phyloP scores from a whole-genome alignment of 495 filamentous ascomycete species.

The Stereocaulon alpinum region DNA sequence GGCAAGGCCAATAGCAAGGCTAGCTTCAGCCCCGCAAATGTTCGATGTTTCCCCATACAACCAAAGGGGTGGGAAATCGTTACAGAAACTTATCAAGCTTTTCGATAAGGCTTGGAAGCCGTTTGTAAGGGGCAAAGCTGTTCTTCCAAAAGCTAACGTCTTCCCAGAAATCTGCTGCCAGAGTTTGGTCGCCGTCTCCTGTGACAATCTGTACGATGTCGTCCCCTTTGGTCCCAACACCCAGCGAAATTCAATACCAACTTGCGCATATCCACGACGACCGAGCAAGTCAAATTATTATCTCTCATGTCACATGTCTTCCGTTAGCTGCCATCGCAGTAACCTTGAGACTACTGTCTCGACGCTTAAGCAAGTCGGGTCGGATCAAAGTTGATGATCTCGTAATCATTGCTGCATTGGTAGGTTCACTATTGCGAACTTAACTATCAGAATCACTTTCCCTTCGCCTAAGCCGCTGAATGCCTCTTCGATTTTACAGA shows the following conservation, averaged over 20 bases:
- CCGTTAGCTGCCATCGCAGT: not conserved
- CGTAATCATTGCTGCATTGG: slow-evolving; percentile 1
- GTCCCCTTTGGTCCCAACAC: not conserved
- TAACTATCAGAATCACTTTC: not conserved
- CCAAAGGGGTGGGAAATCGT: too few species aligned
- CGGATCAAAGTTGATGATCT: not conserved
- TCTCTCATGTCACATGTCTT: not conserved
- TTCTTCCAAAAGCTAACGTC: too few species aligned
- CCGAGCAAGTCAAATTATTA: not conserved
- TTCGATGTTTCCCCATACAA: too few species aligned
- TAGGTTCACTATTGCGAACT: not conserved
- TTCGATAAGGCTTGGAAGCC: too few species aligned
- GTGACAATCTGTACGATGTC: not conserved
- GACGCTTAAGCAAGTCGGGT: not conserved
- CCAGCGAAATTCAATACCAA: not conserved
- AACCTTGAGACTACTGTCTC: not conserved
- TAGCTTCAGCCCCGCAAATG: too few species aligned
- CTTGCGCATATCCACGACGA: slow-evolving; percentile 5
- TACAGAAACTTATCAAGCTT: too few species aligned
- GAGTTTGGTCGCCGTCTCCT: not conserved
- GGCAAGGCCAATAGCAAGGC: too few species aligned
- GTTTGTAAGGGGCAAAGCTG: too few species aligned
- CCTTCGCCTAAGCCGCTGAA: not conserved
- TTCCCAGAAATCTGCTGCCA: not conserved
- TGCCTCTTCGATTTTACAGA: not conserved